A percentile compares a stretch with the other conserved stretches of the same genome.
phyloP scores from a whole-genome alignment of 2,329 filamentous ascomycete species.

The Penicillium oxalicum region DNA sequence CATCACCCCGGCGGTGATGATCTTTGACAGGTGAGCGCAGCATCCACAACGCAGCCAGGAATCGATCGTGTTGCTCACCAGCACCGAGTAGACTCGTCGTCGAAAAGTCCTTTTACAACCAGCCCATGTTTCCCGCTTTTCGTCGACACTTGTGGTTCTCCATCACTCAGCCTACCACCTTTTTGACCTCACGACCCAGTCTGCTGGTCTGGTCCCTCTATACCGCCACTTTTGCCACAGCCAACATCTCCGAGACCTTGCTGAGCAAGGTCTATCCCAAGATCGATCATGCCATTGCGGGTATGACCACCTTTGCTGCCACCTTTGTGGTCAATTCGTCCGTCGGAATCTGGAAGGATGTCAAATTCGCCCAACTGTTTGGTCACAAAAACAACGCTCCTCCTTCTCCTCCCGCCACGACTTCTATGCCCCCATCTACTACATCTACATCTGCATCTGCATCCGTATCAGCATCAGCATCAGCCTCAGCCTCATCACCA shows the following conservation, averaged over 20 bases:
- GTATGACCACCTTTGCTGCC: conserved; percentile 69
- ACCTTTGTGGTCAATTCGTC: conserved; percentile 71
- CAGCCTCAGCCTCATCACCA: conserved; percentile 3
- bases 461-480: neutral
- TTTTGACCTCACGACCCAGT: conserved; percentile 38
- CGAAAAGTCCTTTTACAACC: conserved; percentile 35
- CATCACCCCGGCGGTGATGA: conserved; percentile 72
- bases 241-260: conserved; percentile 76
- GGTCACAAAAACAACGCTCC: conserved; percentile 17
- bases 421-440: conserved; percentile 2
- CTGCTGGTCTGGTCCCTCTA: conserved; percentile 54
- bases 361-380: conserved; percentile 74
- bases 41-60: no score
- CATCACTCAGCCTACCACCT: conserved; percentile 33
- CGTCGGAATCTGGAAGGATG: conserved; percentile 75
- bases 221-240: conserved; percentile 79
- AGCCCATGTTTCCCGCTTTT: conserved; percentile 30
- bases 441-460: conserved; percentile 1
- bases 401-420: conserved; percentile 3
- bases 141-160: conserved; percentile 31
- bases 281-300: conserved; percentile 60
- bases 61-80: conserved; percentile 8
- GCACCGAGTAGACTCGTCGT: conserved; percentile 34
- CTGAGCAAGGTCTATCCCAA: conserved; percentile 51
- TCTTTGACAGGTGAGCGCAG: conserved; percentile 65